Evolutionary conservation across 2,329 filamentous ascomycete genomes (phyloP), one percentile per base, ranked within the genome.

Genomic region (Mycosphaerelloides madeirae): DNA sequence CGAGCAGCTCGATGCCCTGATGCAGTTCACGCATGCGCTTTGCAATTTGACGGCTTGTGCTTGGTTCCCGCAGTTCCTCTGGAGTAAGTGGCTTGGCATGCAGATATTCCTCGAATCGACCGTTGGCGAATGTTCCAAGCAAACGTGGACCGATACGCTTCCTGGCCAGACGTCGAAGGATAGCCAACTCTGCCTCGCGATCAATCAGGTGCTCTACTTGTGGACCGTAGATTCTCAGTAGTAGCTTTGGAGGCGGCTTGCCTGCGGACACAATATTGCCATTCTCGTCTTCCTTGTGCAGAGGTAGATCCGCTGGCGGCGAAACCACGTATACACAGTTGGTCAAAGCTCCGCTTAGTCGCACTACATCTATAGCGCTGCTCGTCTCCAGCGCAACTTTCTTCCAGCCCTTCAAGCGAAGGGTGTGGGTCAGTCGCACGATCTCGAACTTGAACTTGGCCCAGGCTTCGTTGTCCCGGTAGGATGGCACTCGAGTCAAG

Each of bases 21-120:
- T 98, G 93, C 29, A 98, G 76, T 66, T 98, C 93, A 51, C 90
- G 79, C 88, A 98, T 95, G 39, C 93, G 86, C 73, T 97, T 97
- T 11, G 93, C 91, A 61, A 98, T 98, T 62, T 95, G 87, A 60
- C 80, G 85, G 28, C 86, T 94, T 0, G 87, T 96, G 38, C 88
- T 86, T 0, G 87, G 79, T 25, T 87, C 80, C 29, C 87, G 83
- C 35, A 98, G 69, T 54, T 95, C 86, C 19, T 78, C 73, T 0
- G 84, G 76, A 0, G 83, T 91, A 32, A 98, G 76, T 1, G 93
- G 83, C 29, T 80, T 80, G 1, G 93, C 89, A 61, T 95, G 81
- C 63, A 96, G 86, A 63, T 83, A 97, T 65, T 98, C 85, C 68
- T 98, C 93, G 55, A 98, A 98, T 4, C 93, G 85, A 8, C 93